Conservation (phyloP, 225 moss, liverwort and hornwort genomes). For the Polytrichum commune region DNA sequence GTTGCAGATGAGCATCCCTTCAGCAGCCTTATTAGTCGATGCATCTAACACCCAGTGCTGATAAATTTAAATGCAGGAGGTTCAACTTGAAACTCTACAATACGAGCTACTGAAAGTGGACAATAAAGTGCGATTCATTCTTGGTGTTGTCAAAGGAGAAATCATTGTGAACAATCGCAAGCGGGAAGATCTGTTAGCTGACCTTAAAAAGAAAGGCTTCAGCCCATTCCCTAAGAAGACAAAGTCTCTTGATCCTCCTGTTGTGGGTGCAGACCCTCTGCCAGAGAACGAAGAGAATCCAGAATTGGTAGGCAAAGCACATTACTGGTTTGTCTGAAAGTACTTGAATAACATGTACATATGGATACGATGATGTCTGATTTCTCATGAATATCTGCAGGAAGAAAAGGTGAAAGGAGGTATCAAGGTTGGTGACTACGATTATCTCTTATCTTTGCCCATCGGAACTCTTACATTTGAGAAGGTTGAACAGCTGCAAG, state of each 20-base stretch:
- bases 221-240: conserved; percentile 82
- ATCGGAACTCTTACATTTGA: conserved; percentile 89
- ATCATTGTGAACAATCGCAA: conserved; percentile 93
- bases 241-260: conserved; percentile 73
- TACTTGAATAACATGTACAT: too few species aligned
- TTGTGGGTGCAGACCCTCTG: conserved; percentile 68
- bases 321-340: too few species aligned
- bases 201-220: conserved; percentile 72
- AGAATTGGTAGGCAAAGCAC: conserved; percentile 34
- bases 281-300: conserved; percentile 40
- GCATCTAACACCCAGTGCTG: background rate
- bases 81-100: conserved; percentile 70
- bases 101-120: conserved; percentile 76
- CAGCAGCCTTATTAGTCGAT: too few species aligned
- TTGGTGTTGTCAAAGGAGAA: conserved; percentile 82
- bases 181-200: conserved; percentile 72
- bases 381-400: conserved; percentile 15
- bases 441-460: conserved; percentile 87
- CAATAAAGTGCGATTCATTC: conserved; percentile 94
- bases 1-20: too few species aligned
- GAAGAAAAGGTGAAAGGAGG: conserved; percentile 40
- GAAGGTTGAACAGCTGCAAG: conserved; percentile 79
- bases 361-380: too few species aligned
- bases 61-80: conserved; percentile 40
- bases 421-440: conserved; percentile 64